phyloP scores from a whole-genome alignment of 1,284 basidiomycete species.

The Xerocomus minutiporus region DNA sequence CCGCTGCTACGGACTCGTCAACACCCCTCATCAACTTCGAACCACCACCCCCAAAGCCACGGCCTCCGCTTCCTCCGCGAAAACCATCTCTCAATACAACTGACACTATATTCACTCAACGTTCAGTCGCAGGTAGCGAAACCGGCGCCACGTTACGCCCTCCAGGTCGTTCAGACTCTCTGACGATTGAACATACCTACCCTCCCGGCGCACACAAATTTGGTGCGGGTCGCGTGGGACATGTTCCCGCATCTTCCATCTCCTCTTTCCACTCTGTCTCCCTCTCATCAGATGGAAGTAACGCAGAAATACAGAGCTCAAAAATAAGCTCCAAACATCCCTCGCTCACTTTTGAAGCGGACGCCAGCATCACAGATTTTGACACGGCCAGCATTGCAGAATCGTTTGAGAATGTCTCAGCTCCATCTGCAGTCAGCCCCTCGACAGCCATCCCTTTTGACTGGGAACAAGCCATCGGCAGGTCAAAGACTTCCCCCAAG shows the following conservation, averaged over 20 bases:
- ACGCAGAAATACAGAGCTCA: conserved; percentile 34
- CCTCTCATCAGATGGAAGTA: conserved; percentile 61
- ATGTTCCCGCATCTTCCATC: conserved; percentile 63
- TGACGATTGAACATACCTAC: conserved; percentile 54
- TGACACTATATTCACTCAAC: conserved; percentile 33
- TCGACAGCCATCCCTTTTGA: conserved; percentile 38
- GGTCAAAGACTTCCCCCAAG: conserved; percentile 22
- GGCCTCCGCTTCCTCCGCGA: conserved; percentile 62
- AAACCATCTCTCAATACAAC: conserved; percentile 52
- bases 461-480: conserved; percentile 42
- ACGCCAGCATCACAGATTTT: conserved; percentile 34
- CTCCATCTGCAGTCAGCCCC: conserved; percentile 42
- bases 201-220: conserved; percentile 39
- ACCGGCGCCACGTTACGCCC: conserved; percentile 25
- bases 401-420: conserved; percentile 66
- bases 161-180: conserved; percentile 40
- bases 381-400: conserved; percentile 60
- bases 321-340: conserved; percentile 26
- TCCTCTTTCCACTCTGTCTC: conserved; percentile 80
- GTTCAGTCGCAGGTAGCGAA: conserved; percentile 13
- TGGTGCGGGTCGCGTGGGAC: conserved; percentile 37
- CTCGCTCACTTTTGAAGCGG: conserved; percentile 46
- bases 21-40: conserved; percentile 57
- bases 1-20: conserved; percentile 11
- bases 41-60: conserved; percentile 39